These are phyloP conservation scores for Nitzschia sp. DNA, from an alignment of 108 stramenopile species.

Conservation along the genomic window DNA sequence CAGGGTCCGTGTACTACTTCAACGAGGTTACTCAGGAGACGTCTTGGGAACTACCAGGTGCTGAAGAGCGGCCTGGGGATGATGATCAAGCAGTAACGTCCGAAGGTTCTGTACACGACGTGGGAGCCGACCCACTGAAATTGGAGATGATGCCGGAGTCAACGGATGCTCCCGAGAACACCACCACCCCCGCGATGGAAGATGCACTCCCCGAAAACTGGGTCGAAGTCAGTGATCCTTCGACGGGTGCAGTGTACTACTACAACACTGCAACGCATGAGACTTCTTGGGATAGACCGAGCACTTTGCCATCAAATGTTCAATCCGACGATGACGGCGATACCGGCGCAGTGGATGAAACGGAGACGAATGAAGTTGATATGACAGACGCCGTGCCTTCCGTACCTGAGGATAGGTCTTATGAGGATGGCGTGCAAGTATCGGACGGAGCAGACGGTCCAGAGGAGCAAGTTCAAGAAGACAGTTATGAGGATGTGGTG, in stretches of 20 bases:
- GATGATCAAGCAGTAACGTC: too few species aligned
- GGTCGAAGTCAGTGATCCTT: constrained; percentile 55
- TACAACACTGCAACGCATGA: constrained; percentile 51
- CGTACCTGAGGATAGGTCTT: neutral
- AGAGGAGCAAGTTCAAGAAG: constrained; percentile 7
- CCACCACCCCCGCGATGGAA: neutral
- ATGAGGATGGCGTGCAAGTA: neutral
- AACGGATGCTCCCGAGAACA: neutral
- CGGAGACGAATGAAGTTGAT: neutral
- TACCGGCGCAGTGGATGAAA: too few species aligned
- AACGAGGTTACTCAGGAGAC: constrained; percentile 47
- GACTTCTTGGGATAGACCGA: constrained; percentile 53
- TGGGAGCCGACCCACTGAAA: neutral
- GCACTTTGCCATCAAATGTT: neutral
- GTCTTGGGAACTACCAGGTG: constrained; percentile 34
- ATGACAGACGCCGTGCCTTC: neutral
- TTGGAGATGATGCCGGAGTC: neutral
- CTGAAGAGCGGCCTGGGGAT: neutral
- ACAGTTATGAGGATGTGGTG: constrained; percentile 14
- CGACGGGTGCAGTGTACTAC: constrained; percentile 54
- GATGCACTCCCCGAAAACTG: constrained; percentile 37
- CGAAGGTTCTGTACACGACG: neutral
- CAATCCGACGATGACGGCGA: too few species aligned
- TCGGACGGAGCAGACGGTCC: neutral
- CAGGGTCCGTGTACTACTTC: constrained; percentile 47